These are phyloP conservation scores for Monosporozyma yasuniensis DNA, from an alignment of 805 yeast species.

Conservation along the genomic window DNA sequence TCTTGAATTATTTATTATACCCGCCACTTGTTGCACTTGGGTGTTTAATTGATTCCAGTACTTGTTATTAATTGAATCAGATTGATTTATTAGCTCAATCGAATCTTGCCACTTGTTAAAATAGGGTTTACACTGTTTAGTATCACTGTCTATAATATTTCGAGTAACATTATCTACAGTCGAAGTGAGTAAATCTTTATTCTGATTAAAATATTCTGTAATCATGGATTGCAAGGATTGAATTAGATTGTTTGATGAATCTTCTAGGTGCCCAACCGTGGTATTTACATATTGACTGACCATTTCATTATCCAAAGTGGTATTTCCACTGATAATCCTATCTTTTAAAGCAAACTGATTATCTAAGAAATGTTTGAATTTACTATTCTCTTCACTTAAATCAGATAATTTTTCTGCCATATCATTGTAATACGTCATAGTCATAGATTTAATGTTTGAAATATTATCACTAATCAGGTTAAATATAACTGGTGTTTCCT, in stretches of 20 bases:
- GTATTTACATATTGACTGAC: conserved; percentile 10
- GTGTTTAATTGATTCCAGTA: conserved; percentile 14
- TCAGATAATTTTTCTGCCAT: conserved; percentile 23
- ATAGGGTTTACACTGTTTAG: conserved; percentile 24
- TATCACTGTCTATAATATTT: conserved; percentile 25
- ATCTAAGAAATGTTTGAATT: conserved; percentile 24
- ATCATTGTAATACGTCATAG: conserved; percentile 12
- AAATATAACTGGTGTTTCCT: conserved; percentile 19
- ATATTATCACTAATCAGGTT: conserved; percentile 15
- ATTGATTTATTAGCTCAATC: conserved; percentile 25
- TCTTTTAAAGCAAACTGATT: conserved; percentile 21
- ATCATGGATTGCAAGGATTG: conserved; percentile 16
- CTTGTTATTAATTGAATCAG: conserved; percentile 25
- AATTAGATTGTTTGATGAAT: conserved; percentile 17
- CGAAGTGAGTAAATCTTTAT: conserved; percentile 17
- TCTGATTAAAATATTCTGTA: conserved; percentile 17
- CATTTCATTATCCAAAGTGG: not conserved
- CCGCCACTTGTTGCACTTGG: conserved; percentile 14
- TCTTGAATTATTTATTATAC: conserved; percentile 13
- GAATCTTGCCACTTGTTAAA: conserved; percentile 25
- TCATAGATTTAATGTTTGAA: conserved; percentile 10
- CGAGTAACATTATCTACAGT: conserved; percentile 22
- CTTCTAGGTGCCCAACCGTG: conserved; percentile 20
- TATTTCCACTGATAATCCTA: not conserved
- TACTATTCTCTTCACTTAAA: conserved; percentile 27